Percentiles rank a stretch among this genome's conserved stretches.
These are phyloP conservation scores for Endothia cerciana DNA, from an alignment of 2,329 filamentous ascomycete genomes.

Conservation along the genomic window DNA sequence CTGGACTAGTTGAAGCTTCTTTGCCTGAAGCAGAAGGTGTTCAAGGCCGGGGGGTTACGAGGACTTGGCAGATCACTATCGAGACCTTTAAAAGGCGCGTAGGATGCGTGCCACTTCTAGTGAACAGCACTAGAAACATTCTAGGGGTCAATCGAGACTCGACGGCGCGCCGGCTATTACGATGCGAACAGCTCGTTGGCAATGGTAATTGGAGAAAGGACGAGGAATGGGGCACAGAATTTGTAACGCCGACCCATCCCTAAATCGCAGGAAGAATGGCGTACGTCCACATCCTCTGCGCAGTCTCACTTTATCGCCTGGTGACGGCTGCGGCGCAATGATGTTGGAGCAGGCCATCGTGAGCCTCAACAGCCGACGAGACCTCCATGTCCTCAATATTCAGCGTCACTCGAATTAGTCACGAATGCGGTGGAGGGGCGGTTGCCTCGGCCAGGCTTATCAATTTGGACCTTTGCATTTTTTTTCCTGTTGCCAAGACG, in stretches of 20 bases:
- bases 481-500: neutral
- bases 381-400: neutral
- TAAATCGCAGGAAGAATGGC: neutral
- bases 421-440: neutral
- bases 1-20: neutral
- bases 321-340: neutral
- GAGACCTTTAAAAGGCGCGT: too few relatives aligned
- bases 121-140: neutral
- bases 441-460: neutral
- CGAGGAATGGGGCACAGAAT: neutral
- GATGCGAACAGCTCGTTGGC: neutral
- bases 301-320: neutral
- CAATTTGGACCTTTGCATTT: neutral
- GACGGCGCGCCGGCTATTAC: neutral
- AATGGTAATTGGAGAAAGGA: neutral
- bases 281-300: neutral
- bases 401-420: slow-evolving; percentile 2
- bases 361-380: neutral
- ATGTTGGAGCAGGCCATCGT: neutral
- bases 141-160: neutral
- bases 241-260: neutral
- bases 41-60: neutral
- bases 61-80: slow-evolving; percentile 8
- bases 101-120: neutral
- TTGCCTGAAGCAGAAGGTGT: slow-evolving; percentile 12